phyloP scores from a whole-genome alignment of 345 rosid genomes.

The Limnanthes douglasii region DNA sequence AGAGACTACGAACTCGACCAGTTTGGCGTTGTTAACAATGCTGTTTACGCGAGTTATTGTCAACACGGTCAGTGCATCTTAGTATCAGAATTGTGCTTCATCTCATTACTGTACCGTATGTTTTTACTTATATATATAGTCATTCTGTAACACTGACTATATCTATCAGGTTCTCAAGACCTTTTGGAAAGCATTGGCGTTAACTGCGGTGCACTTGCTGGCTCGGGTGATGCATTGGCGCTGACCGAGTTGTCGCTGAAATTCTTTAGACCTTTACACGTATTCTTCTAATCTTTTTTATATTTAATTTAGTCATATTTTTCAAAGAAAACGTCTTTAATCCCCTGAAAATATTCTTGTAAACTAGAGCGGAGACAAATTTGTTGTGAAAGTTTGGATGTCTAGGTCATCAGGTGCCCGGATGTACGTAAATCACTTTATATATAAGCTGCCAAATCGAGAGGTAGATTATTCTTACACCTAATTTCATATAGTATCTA shows the following conservation, averaged over 20 bases:
- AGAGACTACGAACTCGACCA: conserved; percentile 68
- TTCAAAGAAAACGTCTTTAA: too few relatives aligned
- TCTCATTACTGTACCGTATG: too few relatives aligned
- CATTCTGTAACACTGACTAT: too few relatives aligned
- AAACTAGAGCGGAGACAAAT: conserved; percentile 62
- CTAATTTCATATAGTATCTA: neutral
- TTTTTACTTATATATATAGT: too few relatives aligned
- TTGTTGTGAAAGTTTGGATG: conserved; percentile 52
- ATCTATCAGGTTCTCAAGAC: conserved; percentile 88
- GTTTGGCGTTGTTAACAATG: conserved; percentile 64
- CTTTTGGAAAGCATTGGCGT: conserved; percentile 55
- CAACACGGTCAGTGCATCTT: conserved; percentile 54
- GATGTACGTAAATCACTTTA: conserved; percentile 52
- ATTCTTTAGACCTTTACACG: conserved; percentile 63
- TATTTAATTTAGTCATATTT: too few relatives aligned
- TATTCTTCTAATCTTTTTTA: too few relatives aligned
- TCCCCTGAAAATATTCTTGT: too few relatives aligned
- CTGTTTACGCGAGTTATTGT: conserved; percentile 61
- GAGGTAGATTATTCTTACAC: conserved; percentile 50
- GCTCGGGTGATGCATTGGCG: conserved; percentile 52
- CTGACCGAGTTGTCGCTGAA: conserved; percentile 63
- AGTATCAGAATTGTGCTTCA: too few relatives aligned
- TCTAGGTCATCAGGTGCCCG: conserved; percentile 66
- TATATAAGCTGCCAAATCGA: conserved; percentile 52
- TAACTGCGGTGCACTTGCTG: conserved; percentile 56